Percentiles rank a stretch among this genome's conserved stretches.
Evolutionary conservation across 495 filamentous ascomycete species (phyloP).

Genomic region (Staphylotrichum tortipilum): DNA sequence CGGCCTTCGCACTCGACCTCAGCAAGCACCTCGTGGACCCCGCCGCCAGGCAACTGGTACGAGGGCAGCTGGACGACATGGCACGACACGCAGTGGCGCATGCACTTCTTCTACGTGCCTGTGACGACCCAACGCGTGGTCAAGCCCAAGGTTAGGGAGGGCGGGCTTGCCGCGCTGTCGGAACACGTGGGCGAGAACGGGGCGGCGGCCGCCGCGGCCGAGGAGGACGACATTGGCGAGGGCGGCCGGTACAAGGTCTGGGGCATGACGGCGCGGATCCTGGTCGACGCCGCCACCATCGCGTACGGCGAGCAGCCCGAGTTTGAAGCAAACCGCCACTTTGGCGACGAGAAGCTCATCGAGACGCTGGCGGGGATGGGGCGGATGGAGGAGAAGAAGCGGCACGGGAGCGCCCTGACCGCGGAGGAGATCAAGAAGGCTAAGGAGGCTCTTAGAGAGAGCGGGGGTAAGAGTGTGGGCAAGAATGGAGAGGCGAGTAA

Average conservation of each 20-base stretch:
- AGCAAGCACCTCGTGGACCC: conserved; percentile 18
- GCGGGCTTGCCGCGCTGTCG: conserved; percentile 22
- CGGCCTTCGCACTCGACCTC: conserved; percentile 1
- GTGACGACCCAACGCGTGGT: conserved; percentile 52
- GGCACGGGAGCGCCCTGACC: conserved; percentile 45
- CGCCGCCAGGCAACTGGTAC: conserved; percentile 59
- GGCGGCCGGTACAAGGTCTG: conserved; percentile 65
- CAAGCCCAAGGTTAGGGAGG: conserved; percentile 38
- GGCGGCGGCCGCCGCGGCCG: conserved; percentile 11
- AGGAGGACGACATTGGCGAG: conserved; percentile 22
- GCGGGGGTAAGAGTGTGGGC: conserved; percentile 14
- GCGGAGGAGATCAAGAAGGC: conserved; percentile 50
- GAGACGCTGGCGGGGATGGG: conserved; percentile 51
- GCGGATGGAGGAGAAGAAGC: conserved; percentile 47
- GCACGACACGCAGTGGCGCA: conserved; percentile 55
- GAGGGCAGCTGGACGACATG: conserved; percentile 57
- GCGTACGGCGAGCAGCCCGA: conserved; percentile 75
- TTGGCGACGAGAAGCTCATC: conserved; percentile 76
- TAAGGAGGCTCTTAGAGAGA: conserved; percentile 29
- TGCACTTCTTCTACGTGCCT: conserved; percentile 88
- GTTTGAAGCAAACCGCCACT: conserved; percentile 71
- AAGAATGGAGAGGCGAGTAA: conserved; percentile 10
- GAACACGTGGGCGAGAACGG: conserved; percentile 12
- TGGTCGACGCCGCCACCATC: conserved; percentile 76
- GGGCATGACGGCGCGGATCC: conserved; percentile 83